Base-by-base conservation (phyloP, 768 basidiomycete genomes). In the Wakefieldia striispora region DNA sequence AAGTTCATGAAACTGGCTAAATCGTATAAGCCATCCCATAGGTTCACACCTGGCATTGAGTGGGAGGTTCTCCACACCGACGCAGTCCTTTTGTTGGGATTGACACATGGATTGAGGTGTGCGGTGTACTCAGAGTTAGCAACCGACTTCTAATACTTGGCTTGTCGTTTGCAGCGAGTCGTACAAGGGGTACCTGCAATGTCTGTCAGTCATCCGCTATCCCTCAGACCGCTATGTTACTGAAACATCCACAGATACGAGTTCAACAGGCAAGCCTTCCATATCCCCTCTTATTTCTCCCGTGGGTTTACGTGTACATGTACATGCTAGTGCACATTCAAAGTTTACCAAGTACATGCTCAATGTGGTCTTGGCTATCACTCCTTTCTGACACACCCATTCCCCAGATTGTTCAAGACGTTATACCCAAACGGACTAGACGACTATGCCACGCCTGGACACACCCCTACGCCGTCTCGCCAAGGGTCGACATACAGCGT, bases 1-100 rank as follows among this genome's bases (percentile, higher is more conserved):
- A 81, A 76, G 50, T 75, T 79, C 42, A 65, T 70, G 46, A 73
- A 71, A 55, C 40, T 55, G 45, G 65, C 70, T 50, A 72, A 72
- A 65, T 59, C 60, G 45, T 69, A 40, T 33, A 60, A 52, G 40
- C 59, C 58, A 34, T 56, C 54, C 9, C 69, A 73, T 17, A 69
- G 74, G 12, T 88, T 86, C 61, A 63, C 76, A 3, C 69, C 83
- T 2, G 88, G 86, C 7, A 63, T 84, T 8, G 88, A 91, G 57
- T 91, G 82, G 78, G 89, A 91, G 58, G 75, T 91, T 34, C 62
- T 91, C 11, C 78, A 83, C 54, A 84, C 89, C 0, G 89, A 91
- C 58, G 79, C 83, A 0, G 75, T 84, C 7, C 78, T 91, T 6
- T 65, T 91, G 34, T 72, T 84, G 6, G 89, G 88, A 0, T 67